These are phyloP conservation scores for Cladosporium sp. DNA, from an alignment of 2,329 filamentous ascomycete genomes.

Conservation along the genomic window DNA sequence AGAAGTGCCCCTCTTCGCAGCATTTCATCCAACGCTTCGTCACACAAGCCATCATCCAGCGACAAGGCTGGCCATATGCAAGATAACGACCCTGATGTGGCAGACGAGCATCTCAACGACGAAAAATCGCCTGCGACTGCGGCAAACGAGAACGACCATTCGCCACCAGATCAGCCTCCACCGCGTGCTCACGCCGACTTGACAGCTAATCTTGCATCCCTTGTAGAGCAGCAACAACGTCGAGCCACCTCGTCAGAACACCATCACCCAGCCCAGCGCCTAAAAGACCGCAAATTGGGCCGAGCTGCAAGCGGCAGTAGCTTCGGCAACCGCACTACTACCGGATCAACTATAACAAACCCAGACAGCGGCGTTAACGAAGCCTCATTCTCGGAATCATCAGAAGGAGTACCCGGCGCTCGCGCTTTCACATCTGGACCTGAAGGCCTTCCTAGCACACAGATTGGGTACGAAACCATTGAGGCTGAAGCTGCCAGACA, in stretches of 20 bases:
- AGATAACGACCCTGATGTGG: too few species aligned
- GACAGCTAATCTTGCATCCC: slow-evolving; percentile 6
- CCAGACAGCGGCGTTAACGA: neutral
- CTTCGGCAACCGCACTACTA: slow-evolving; percentile 5
- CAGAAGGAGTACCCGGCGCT: neutral
- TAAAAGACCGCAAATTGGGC: slow-evolving; percentile 27
- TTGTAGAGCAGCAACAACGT: slow-evolving; percentile 10
- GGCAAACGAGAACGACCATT: too few species aligned
- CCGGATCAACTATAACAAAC: neutral
- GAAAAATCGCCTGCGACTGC: too few species aligned
- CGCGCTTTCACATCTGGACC: neutral
- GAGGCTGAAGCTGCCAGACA: slow-evolving; percentile 27
- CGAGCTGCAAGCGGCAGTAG: slow-evolving; percentile 25
- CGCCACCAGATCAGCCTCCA: neutral
- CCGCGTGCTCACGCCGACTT: neutral
- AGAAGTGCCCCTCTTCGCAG: slow-evolving; percentile 21
- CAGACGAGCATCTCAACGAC: too few species aligned
- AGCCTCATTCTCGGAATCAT: neutral
- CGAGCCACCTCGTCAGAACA: neutral
- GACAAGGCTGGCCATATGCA: neutral
- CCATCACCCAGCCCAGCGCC: slow-evolving; percentile 16
- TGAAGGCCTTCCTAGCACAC: slow-evolving; percentile 26
- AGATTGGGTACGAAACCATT: slow-evolving; percentile 32
- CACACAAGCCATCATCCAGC: slow-evolving; percentile 13
- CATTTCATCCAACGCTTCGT: slow-evolving; percentile 26